Evolutionary conservation across 2,329 filamentous ascomycete species (phyloP).

Genomic region (Laburnicola sp.): DNA sequence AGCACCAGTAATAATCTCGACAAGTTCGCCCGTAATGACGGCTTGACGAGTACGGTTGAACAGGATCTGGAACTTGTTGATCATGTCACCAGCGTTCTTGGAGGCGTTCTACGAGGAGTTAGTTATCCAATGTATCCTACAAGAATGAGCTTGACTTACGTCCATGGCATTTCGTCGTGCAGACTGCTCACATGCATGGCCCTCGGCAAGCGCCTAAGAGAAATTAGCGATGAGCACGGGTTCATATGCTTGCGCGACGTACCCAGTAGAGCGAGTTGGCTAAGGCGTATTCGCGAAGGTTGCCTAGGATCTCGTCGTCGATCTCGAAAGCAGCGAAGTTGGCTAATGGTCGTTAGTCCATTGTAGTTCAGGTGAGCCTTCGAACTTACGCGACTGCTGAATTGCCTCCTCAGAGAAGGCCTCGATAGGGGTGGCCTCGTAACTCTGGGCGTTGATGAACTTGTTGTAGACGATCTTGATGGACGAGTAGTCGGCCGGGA

Average conservation of each 20-base stretch:
- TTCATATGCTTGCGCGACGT: constrained; percentile 18
- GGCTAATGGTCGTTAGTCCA: constrained; percentile 59
- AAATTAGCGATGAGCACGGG: constrained; percentile 20
- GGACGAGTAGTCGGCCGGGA: constrained; percentile 83
- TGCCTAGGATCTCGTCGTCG: constrained; percentile 82
- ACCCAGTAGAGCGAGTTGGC: constrained; percentile 97
- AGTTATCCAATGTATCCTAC: not conserved
- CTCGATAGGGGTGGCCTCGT: constrained; percentile 81
- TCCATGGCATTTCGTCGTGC: constrained; percentile 99
- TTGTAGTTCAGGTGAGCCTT: not conserved
- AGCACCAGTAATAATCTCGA: constrained; percentile 99
- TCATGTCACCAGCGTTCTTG: constrained; percentile 99
- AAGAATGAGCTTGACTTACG: constrained; percentile 61
- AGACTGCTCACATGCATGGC: constrained; percentile 98
- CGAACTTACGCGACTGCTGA: constrained; percentile 76
- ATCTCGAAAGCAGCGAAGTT: constrained; percentile 97
- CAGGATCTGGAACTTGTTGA: constrained; percentile 98
- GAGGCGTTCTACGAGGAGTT: constrained; percentile 75
- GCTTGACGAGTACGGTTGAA: constrained; percentile 99
- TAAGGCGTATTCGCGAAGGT: constrained; percentile 92
- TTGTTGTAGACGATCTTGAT: constrained; percentile 98
- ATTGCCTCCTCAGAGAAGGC: constrained; percentile 97
- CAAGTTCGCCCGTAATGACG: constrained; percentile 99
- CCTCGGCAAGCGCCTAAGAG: constrained; percentile 79
- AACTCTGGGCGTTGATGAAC: constrained; percentile 92